Percentiles rank a stretch among this genome's conserved stretches.
These are phyloP conservation scores for Pleodorina starrii DNA, from an alignment of 139 green algal genomes.

Conservation along the genomic window DNA sequence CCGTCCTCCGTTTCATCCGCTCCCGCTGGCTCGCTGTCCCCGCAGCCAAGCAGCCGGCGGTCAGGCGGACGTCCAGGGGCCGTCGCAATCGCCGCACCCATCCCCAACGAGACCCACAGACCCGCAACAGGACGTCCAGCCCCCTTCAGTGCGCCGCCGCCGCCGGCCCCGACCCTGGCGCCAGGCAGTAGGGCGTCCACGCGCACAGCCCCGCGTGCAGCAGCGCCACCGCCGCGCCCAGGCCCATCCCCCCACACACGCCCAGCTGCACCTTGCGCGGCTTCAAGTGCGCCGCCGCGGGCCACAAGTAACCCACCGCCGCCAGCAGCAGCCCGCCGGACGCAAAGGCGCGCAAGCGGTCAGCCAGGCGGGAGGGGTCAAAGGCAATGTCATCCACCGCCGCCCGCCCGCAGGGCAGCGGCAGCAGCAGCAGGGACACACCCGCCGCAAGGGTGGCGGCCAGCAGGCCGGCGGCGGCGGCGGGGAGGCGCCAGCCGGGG, in stretches of 20 bases:
- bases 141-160: neutral
- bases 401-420: neutral
- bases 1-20: no score
- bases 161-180: neutral
- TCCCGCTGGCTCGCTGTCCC: no score
- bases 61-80: no score
- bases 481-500: constrained; percentile 21
- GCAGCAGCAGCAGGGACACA: constrained; percentile 21
- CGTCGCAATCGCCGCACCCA: neutral
- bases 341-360: constrained; percentile 25
- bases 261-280: constrained; percentile 46
- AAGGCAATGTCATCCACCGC: constrained; percentile 46
- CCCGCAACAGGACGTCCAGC: neutral
- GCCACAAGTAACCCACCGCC: constrained; percentile 44
- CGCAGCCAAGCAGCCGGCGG: no score
- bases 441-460: no score
- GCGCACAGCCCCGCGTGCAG: constrained; percentile 51
- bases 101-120: neutral
- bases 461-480: neutral
- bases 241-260: constrained; percentile 39
- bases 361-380: constrained; percentile 7
- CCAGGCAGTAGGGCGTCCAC: constrained; percentile 61
- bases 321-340: constrained; percentile 48
- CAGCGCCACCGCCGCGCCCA: constrained; percentile 11
- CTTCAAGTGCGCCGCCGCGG: constrained; percentile 32